Percentiles rank a stretch among this genome's conserved stretches.
Evolutionary conservation across 176 grass and related monocot species (phyloP).

Genomic region (Alopecurus myosuroides): DNA sequence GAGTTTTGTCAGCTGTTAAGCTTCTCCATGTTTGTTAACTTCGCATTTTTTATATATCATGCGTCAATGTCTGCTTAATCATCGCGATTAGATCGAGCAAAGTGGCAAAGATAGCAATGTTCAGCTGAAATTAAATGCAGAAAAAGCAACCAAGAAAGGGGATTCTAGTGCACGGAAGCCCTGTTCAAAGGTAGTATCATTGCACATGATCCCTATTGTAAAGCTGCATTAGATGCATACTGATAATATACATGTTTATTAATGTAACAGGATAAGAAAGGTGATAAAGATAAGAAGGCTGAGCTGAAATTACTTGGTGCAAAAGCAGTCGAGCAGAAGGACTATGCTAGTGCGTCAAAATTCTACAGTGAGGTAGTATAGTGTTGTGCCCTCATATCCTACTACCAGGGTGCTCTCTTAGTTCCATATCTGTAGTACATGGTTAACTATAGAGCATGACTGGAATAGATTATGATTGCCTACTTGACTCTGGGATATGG

Average conservation of each 20-base stretch:
- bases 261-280: constrained; percentile 1
- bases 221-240: not conserved
- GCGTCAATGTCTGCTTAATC: not conserved
- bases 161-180: not conserved
- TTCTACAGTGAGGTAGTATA: constrained; percentile 39
- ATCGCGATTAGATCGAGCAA: constrained; percentile 3
- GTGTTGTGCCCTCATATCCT: not conserved
- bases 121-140: not conserved
- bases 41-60: not conserved
- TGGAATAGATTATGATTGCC: not conserved
- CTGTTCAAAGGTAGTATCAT: not conserved
- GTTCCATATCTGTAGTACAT: not conserved
- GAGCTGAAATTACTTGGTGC: constrained; percentile 23
- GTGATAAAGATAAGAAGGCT: constrained; percentile 7
- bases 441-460: not conserved
- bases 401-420: not conserved
- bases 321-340: constrained; percentile 21
- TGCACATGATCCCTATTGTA: not conserved
- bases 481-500: not conserved
- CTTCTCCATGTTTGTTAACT: not conserved
- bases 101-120: not conserved
- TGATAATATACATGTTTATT: not conserved
- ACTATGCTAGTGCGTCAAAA: constrained; percentile 11
- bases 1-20: not conserved
- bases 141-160: not conserved